These are phyloP conservation scores for Vachellia pachyceras DNA, from an alignment of 306 rosid species.

Conservation along the genomic window DNA sequence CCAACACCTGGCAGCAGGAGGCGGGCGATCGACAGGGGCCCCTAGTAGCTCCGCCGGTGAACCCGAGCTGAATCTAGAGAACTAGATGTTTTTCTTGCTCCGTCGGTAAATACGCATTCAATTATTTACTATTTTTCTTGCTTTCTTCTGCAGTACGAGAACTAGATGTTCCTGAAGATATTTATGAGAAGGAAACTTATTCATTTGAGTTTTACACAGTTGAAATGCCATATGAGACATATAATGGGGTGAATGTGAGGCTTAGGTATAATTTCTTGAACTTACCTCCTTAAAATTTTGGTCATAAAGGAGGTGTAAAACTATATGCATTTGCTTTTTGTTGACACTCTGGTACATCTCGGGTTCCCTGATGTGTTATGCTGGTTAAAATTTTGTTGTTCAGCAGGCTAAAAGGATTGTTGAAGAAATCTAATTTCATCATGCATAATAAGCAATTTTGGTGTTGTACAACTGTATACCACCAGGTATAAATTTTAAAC, in stretches of 20 bases:
- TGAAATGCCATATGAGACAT: conserved; percentile 98
- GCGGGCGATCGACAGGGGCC: conserved; percentile 22
- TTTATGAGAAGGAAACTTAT: conserved; percentile 89
- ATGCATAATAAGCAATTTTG: not conserved
- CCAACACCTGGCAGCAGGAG: conserved; percentile 47
- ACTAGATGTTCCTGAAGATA: conserved; percentile 96
- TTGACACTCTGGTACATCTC: not conserved
- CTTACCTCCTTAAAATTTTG: not conserved
- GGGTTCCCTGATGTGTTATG: not conserved
- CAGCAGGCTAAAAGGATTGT: not conserved
- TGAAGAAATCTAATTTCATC: not conserved
- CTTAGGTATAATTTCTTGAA: conserved; percentile 71
- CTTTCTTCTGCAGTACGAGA: conserved; percentile 77
- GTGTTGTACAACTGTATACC: not conserved
- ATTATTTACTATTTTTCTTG: conserved; percentile 4
- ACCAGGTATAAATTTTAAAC: not conserved
- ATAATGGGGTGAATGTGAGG: conserved; percentile 96
- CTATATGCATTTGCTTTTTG: not conserved
- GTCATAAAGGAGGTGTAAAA: not conserved
- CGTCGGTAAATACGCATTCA: not conserved
- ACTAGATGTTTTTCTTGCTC: too few species aligned
- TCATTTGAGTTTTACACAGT: conserved; percentile 96
- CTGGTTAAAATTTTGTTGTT: not conserved
- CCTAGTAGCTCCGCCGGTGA: conserved; percentile 17
- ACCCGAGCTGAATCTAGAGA: conserved; percentile 43